Evolutionary conservation across 1,284 basidiomycete genomes (phyloP).

Genomic region (Caloboletus inedulis): DNA sequence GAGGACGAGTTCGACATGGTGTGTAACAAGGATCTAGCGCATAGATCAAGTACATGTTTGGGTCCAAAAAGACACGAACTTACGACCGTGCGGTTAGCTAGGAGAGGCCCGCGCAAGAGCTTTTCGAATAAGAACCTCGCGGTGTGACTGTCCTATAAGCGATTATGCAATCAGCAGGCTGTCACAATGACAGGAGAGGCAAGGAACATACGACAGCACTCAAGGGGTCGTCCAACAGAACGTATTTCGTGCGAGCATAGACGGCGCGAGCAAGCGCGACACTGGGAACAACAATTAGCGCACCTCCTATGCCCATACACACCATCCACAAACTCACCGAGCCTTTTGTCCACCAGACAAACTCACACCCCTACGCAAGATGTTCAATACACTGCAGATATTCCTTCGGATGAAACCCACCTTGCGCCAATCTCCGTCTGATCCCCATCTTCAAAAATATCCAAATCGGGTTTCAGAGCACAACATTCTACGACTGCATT

Average conservation of each 20-base stretch:
- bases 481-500: slow-evolving; percentile 53
- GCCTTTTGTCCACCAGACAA: slow-evolving; percentile 55
- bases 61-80: slow-evolving; percentile 12
- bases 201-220: slow-evolving; percentile 46
- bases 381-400: not conserved
- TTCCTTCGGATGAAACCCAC: slow-evolving; percentile 11
- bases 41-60: not conserved
- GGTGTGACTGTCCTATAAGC: slow-evolving; percentile 55
- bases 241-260: slow-evolving; percentile 50
- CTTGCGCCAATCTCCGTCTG: slow-evolving; percentile 35
- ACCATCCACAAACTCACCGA: slow-evolving; percentile 26
- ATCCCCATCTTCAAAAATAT: slow-evolving; percentile 43
- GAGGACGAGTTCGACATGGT: slow-evolving; percentile 61
- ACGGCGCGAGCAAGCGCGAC: slow-evolving; percentile 58
- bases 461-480: slow-evolving; percentile 57
- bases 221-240: slow-evolving; percentile 58
- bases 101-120: slow-evolving; percentile 52
- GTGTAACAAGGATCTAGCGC: slow-evolving; percentile 55
- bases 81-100: slow-evolving; percentile 58
- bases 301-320: not conserved
- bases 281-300: slow-evolving; percentile 25
- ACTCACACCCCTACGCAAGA: slow-evolving; percentile 39
- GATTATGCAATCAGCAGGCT: not conserved
- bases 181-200: not conserved
- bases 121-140: slow-evolving; percentile 54